Conservation (phyloP, 768 basidiomycete genomes). For the Trametes elegans region DNA sequence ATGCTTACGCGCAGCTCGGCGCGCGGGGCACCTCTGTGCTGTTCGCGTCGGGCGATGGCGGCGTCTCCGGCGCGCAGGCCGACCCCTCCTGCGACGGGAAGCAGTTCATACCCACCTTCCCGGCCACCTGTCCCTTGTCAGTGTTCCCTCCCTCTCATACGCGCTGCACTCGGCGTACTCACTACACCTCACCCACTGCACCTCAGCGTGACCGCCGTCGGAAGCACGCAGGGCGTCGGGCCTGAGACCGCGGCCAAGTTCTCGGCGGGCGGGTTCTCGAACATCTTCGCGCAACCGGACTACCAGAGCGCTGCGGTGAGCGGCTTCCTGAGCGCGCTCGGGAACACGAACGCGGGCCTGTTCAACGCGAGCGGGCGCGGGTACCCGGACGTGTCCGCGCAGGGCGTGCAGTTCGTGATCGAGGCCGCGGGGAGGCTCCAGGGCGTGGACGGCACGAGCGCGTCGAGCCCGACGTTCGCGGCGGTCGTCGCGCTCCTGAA, state of each 20-base stretch:
- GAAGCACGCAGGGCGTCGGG: constrained; percentile 25
- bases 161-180: not conserved
- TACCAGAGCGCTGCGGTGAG: constrained; percentile 26
- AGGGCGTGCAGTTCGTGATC: constrained; percentile 47
- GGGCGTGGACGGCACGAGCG: constrained; percentile 34
- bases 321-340: constrained; percentile 19
- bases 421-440: constrained; percentile 21
- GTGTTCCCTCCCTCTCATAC: not conserved
- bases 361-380: constrained; percentile 37
- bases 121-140: constrained; percentile 35
- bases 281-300: constrained; percentile 26
- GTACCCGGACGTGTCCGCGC: constrained; percentile 66
- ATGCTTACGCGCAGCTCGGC: constrained; percentile 35
- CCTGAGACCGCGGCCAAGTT: constrained; percentile 28
- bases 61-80: constrained; percentile 32
- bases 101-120: constrained; percentile 37
- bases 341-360: constrained; percentile 18
- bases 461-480: constrained; percentile 36
- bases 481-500: constrained; percentile 36
- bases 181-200: not conserved
- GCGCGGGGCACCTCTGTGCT: constrained; percentile 37
- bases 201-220: constrained; percentile 29
- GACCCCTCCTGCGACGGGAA: constrained; percentile 40
- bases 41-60: constrained; percentile 39
- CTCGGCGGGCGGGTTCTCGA: constrained; percentile 32